Base-by-base conservation (phyloP, 805 yeast genomes). In the Candida awuae region DNA sequence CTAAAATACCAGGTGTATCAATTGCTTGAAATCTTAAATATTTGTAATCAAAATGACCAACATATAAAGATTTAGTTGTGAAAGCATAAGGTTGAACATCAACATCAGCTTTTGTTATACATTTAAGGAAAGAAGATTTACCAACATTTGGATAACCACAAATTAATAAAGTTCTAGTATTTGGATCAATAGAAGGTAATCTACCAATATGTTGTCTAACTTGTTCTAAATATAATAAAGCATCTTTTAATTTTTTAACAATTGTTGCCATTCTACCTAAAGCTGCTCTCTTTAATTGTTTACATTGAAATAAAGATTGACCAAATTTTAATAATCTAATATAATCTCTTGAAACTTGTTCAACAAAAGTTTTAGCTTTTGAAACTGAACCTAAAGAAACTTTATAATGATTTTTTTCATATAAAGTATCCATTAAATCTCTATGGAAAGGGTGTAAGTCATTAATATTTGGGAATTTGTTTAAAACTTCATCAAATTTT, bases 71-170 rank as follows among this genome's bases (percentile, higher is more conserved):
- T 68, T 92, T 92, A 45, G 99, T 92, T 51, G 99, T 92, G 79
- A 92, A 92, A 25, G 98, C 98, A 64, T 92, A 92, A 30, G 99
- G 99, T 66, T 92, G 98, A 45, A 92, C 98, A 59, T 92, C 99
- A 43, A 92, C 99, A 55, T 92, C 97, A 29, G 97, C 97, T 55
- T 94, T 84, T 48, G 99, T 92, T 65, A 92, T 84, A 62, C 92
- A 77, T 58, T 78, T 74, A 63, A 92, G 73, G 66, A 92, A 92
- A 13, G 96, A 86, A 12, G 98, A 92, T 66, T 92, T 92, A 67
- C 99, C 99, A 45, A 92, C 99, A 64, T 92, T 92, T 41, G 99
- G 99, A 66, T 92, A 92, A 46, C 99, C 99, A 69, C 99, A 92
- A 57, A 92, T 90, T 56, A 92, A 73, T 53, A 92, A 70, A 18